A percentile compares a stretch with the other conserved stretches of the same genome.
phyloP scores from a whole-genome alignment of 2,329 filamentous ascomycete genomes.

The Penicillium sp. region DNA sequence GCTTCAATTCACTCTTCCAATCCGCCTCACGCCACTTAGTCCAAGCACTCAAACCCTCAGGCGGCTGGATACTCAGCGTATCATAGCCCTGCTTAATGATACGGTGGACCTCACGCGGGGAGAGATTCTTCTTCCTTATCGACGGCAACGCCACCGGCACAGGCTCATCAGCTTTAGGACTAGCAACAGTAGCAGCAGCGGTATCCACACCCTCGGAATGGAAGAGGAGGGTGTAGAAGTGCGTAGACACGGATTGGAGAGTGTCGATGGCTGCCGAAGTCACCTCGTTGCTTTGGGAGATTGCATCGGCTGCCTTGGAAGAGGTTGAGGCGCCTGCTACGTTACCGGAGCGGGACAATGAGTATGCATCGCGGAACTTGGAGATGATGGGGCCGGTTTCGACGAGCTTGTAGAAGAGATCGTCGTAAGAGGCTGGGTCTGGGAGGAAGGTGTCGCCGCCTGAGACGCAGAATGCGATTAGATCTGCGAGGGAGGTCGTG shows the following conservation, averaged over 20 bases:
- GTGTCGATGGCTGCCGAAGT: conserved; percentile 73
- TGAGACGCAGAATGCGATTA: conserved; percentile 79
- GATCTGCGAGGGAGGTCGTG: conserved; percentile 73
- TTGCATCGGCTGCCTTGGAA: conserved; percentile 16
- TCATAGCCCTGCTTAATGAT: conserved; percentile 97
- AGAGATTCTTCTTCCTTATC: conserved; percentile 63
- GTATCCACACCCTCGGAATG: conserved; percentile 45
- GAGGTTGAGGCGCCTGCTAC: conserved; percentile 2
- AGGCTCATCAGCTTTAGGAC: conserved; percentile 21
- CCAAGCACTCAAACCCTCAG: conserved; percentile 82
- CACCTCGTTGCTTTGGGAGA: conserved; percentile 19
- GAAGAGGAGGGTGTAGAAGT: conserved; percentile 79
- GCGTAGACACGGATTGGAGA: conserved; percentile 70
- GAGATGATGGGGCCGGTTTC: conserved; percentile 80
- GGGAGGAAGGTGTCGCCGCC: conserved; percentile 89
- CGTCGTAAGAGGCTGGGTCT: conserved; percentile 82
- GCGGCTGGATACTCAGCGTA: conserved; percentile 84
- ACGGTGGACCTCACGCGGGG: conserved; percentile 77
- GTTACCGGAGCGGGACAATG: conserved; percentile 39
- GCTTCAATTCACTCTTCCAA: conserved; percentile 80
- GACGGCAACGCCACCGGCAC: conserved; percentile 28
- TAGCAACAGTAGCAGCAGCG: conserved; percentile 9
- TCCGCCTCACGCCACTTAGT: conserved; percentile 84
- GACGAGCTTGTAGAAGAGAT: conserved; percentile 97
- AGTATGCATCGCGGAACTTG: conserved; percentile 73